Base-by-base conservation (phyloP, 257 asterid species). In the Solanum ahanhuiri region DNA sequence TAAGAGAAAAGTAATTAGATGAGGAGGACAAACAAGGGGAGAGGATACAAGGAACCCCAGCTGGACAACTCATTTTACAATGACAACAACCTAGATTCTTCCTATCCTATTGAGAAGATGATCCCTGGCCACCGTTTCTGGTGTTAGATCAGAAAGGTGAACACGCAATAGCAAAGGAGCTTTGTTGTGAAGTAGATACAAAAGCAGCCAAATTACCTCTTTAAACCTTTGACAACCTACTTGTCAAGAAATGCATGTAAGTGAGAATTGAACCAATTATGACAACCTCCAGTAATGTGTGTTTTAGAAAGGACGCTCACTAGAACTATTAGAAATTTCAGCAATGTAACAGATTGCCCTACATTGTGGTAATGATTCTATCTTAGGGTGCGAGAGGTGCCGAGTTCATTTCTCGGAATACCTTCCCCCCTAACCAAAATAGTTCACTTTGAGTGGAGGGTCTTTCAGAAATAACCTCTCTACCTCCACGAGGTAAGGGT, bases 311-410 rank as follows among this genome's bases (percentile, higher is more conserved):
- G 22, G 37, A 77, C 4, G 12, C 83, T 43, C 12, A 25, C 37
- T 23, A 43, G 37, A 43, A 43, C 39, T 7, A 25, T 15, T 25
- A 25, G 83, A 77, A 77, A 43, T 43, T 77, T 43, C 83, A 77
- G 64, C 39, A 43, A 25, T 15, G 83, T 7, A 77, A 45, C 25
- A 77, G 83, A 77, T 63, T n/a, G 12, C 70, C 70, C 31, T 63
- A 60, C 69, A 60, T 9, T 60, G 95, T 91, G 94, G 95, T 90
- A 92, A 92, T 93, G 94, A 93, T 93, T 92, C 94, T 93, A 89
- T 90, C 94, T 93, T 92, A 92, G 95, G 95, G 96, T 93, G 95
- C 93, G 92, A 93, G 96, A 91, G 95, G 95, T 93, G 94, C 94
- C 94, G 92, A 91, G 94, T 93, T 94, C 98, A 94, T 93, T 94